Evolutionary conservation across 2,329 filamentous ascomycete species (phyloP).

Genomic region (Lachnellula subtilissima): DNA sequence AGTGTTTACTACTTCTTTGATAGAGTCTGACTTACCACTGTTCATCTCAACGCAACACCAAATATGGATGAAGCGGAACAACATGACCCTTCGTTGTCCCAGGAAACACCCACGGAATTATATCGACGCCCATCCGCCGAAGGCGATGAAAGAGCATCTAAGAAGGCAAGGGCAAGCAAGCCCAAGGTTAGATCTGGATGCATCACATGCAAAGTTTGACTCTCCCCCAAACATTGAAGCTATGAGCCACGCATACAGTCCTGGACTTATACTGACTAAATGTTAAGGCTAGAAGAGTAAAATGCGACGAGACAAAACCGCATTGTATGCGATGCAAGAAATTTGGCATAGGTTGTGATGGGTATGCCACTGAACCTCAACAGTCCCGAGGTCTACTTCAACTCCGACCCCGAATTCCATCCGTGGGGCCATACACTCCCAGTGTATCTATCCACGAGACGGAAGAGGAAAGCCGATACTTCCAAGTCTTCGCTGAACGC

Average conservation of each 20-base stretch:
- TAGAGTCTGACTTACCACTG: background rate
- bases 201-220: constrained; percentile 60
- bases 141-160: constrained; percentile 13
- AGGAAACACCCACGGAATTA: constrained; percentile 14
- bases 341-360: constrained; percentile 54
- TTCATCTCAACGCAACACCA: background rate
- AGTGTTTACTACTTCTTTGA: background rate
- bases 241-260: background rate
- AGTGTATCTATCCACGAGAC: constrained; percentile 43
- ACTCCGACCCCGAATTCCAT: constrained; percentile 30
- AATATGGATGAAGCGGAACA: constrained; percentile 1
- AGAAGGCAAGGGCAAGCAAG: constrained; percentile 25
- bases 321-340: constrained; percentile 57
- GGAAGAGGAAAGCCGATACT: constrained; percentile 53
- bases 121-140: constrained; percentile 17
- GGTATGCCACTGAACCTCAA: constrained; percentile 42
- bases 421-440: constrained; percentile 16
- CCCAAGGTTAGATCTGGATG: constrained; percentile 63
- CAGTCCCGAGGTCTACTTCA: constrained; percentile 12
- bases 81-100: constrained; percentile 2
- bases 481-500: constrained; percentile 54
- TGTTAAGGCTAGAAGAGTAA: constrained; percentile 49
- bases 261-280: constrained; percentile 9
- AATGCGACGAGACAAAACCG: constrained; percentile 61
- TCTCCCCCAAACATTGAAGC: background rate